These are phyloP conservation scores for Arbutus unedo DNA, from an alignment of 148 eudicot species.

Conservation along the genomic window DNA sequence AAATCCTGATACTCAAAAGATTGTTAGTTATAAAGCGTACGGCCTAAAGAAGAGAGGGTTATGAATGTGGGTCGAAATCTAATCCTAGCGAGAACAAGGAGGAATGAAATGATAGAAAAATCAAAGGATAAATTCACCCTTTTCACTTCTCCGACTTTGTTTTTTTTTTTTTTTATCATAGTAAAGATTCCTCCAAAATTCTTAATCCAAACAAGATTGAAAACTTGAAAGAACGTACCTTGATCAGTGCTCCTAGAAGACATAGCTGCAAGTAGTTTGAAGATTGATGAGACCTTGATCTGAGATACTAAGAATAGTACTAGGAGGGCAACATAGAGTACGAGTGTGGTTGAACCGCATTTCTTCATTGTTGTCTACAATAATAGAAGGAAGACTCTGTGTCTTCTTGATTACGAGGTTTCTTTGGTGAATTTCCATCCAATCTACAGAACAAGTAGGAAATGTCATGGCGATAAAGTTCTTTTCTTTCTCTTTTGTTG, in stretches of 20 bases:
- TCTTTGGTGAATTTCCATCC: not conserved
- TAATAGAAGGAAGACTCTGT: not conserved
- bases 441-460: not conserved
- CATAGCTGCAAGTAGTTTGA: conserved; percentile 9
- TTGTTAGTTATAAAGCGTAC: not conserved
- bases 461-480: not conserved
- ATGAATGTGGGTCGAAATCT: not conserved
- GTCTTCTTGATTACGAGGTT: not conserved
- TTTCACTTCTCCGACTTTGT: not conserved
- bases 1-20: not conserved
- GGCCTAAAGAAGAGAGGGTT: not conserved
- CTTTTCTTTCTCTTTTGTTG: not conserved
- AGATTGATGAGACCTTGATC: conserved; percentile 15
- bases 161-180: not conserved
- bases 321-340: not conserved
- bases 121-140: not conserved
- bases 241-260: not conserved
- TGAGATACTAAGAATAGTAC: conserved; percentile 16
- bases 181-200: not conserved
- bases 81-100: not conserved
- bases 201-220: not conserved
- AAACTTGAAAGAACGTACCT: conserved; percentile 11
- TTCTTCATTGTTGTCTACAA: conserved; percentile 20
- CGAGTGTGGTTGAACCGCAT: conserved; percentile 3
- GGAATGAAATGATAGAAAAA: not conserved